phyloP scores from a whole-genome alignment of 306 rosid genomes.

The Vicia sativa region DNA sequence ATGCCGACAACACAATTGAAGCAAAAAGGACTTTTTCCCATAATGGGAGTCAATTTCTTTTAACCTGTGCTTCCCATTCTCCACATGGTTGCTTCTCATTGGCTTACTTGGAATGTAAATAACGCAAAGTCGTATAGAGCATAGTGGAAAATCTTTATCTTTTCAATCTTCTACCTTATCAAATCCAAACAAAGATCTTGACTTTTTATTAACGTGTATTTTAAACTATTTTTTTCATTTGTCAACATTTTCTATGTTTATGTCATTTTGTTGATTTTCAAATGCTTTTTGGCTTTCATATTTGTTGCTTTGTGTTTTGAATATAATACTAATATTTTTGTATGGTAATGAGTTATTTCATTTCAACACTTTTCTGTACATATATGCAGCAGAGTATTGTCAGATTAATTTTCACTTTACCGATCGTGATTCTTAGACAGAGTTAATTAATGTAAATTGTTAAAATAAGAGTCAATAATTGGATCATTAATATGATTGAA shows the following conservation, averaged over 20 bases:
- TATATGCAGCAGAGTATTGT: background rate
- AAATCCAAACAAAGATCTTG: conserved; percentile 48
- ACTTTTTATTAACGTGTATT: background rate
- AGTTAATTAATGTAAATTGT: too few species aligned
- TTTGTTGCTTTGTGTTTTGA: conserved; percentile 41
- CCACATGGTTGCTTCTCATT: conserved; percentile 43
- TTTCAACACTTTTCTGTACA: background rate
- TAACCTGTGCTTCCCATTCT: conserved; percentile 23
- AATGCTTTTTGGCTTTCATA: conserved; percentile 38
- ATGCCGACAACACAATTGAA: conserved; percentile 63
- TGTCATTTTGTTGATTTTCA: conserved; percentile 34
- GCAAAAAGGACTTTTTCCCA: conserved; percentile 45
- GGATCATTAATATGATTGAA: too few species aligned
- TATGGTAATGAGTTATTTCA: conserved; percentile 23
- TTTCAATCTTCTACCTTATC: conserved; percentile 43
- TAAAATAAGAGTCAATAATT: too few species aligned
- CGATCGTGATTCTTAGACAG: too few species aligned
- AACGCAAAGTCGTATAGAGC: conserved; percentile 45
- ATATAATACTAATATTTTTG: conserved; percentile 18
- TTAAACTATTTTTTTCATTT: conserved; percentile 14
- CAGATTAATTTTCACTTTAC: background rate
- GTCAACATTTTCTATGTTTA: conserved; percentile 27
- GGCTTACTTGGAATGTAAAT: conserved; percentile 52
- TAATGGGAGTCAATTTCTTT: conserved; percentile 58
- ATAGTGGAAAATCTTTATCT: conserved; percentile 44